phyloP scores from a whole-genome alignment of 225 moss, liverwort and hornwort species.

The Takakia lepidozioides region DNA sequence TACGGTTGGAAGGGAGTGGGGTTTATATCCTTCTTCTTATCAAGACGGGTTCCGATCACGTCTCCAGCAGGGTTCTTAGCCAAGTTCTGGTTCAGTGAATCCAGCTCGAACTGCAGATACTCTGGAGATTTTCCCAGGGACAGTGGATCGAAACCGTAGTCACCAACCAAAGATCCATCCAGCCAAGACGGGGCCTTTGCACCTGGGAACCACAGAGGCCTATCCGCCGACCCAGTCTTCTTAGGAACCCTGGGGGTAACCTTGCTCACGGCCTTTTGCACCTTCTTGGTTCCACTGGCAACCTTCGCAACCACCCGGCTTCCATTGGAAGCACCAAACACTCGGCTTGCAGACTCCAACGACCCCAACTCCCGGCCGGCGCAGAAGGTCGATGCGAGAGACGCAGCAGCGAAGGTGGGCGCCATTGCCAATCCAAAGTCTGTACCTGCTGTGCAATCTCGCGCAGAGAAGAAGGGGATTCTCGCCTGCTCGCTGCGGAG shows the following conservation, averaged over 20 bases:
- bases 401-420: conserved; percentile 33
- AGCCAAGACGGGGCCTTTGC: conserved; percentile 85
- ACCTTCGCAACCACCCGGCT: conserved; percentile 39
- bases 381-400: conserved; percentile 28
- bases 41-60: conserved; percentile 76
- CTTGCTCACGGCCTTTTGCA: conserved; percentile 19
- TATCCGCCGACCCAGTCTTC: conserved; percentile 16
- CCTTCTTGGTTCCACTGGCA: conserved; percentile 21
- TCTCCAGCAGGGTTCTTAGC: conserved; percentile 77
- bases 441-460: too few species aligned
- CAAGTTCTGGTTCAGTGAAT: conserved; percentile 94
- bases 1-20: conserved; percentile 98
- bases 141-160: conserved; percentile 94
- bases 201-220: conserved; percentile 96
- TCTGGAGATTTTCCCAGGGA: conserved; percentile 82
- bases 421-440: too few species aligned
- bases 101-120: conserved; percentile 88
- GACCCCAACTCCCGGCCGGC: conserved; percentile 32
- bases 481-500: too few species aligned
- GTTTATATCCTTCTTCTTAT: conserved; percentile 78
- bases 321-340: conserved; percentile 50
- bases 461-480: too few species aligned
- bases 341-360: conserved; percentile 18
- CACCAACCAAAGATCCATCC: conserved; percentile 73
- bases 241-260: conserved; percentile 8